These are phyloP conservation scores for Yamadazyma songkhlaensis DNA, from an alignment of 1,139 yeast species.

Conservation along the genomic window DNA sequence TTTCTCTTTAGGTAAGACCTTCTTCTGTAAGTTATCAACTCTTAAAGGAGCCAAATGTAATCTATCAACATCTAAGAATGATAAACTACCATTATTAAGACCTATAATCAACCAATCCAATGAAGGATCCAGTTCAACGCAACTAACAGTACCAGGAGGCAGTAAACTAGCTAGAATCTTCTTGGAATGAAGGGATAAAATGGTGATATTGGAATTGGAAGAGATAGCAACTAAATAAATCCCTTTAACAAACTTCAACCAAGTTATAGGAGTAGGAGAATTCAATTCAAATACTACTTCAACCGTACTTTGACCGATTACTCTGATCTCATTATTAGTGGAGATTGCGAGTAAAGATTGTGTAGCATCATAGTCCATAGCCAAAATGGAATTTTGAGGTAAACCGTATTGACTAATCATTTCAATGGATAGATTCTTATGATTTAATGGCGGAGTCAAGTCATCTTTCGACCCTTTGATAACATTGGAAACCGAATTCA, in stretches of 20 bases:
- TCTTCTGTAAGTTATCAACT: constrained; percentile 71
- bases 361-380: constrained; percentile 81
- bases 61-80: constrained; percentile 83
- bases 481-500: constrained; percentile 53
- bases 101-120: constrained; percentile 87
- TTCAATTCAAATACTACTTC: constrained; percentile 63
- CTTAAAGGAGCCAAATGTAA: constrained; percentile 63
- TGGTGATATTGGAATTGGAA: constrained; percentile 51
- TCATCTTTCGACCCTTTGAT: constrained; percentile 46
- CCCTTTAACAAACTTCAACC: constrained; percentile 71
- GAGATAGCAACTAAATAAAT: constrained; percentile 71
- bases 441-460: constrained; percentile 38
- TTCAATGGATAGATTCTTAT: constrained; percentile 35
- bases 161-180: constrained; percentile 52
- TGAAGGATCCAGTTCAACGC: constrained; percentile 77
- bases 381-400: constrained; percentile 44
- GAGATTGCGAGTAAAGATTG: constrained; percentile 84
- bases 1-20: constrained; percentile 45
- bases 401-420: constrained; percentile 38
- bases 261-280: constrained; percentile 49
- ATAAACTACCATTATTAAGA: constrained; percentile 67
- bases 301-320: constrained; percentile 83
- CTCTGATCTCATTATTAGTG: constrained; percentile 71
- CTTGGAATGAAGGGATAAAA: constrained; percentile 68
- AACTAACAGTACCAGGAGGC: constrained; percentile 64